A percentile compares a stretch with the other conserved stretches of the same genome.
Conservation (phyloP, 2,329 filamentous ascomycete genomes). For the Escovopsis sp. region DNA sequence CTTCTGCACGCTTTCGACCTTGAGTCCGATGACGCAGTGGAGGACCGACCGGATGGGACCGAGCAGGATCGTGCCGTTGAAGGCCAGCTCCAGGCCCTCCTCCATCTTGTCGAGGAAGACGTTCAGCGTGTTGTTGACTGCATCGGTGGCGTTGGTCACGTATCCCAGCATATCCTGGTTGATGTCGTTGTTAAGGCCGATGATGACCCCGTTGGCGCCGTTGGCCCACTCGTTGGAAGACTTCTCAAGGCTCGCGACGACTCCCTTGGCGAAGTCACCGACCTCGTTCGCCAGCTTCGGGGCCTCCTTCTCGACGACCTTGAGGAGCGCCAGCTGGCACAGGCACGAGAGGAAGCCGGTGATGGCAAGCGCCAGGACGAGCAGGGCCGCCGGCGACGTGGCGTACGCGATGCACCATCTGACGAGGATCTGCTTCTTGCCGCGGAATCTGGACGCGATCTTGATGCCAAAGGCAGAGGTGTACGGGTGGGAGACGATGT, state of each 20-base stretch:
- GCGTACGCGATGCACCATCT: constrained; percentile 79
- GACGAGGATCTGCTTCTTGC: constrained; percentile 54
- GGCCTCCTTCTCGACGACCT: constrained; percentile 56
- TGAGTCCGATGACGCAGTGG: constrained; percentile 75
- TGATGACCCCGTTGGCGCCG: constrained; percentile 60
- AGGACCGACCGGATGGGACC: constrained; percentile 67
- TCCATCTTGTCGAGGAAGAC: constrained; percentile 67
- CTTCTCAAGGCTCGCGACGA: constrained; percentile 56
- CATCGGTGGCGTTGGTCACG: constrained; percentile 68
- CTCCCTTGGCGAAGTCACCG: constrained; percentile 62
- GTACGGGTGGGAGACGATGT: constrained; percentile 70
- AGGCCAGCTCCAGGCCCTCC: constrained; percentile 57
- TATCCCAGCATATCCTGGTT: constrained; percentile 78
- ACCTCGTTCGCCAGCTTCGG: constrained; percentile 63
- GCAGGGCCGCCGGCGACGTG: constrained; percentile 74
- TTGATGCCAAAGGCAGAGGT: constrained; percentile 60
- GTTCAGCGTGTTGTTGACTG: constrained; percentile 76
- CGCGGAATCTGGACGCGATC: constrained; percentile 48
- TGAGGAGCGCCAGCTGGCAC: constrained; percentile 69
- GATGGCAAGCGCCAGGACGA: constrained; percentile 68
- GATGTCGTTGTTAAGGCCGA: constrained; percentile 56
- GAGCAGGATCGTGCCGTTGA: constrained; percentile 69
- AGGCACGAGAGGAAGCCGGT: constrained; percentile 72
- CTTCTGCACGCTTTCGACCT: constrained; percentile 70
- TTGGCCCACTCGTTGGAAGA: constrained; percentile 64